Base-by-base conservation (phyloP, 306 rosid genomes). In the Vigna unguiculata region DNA sequence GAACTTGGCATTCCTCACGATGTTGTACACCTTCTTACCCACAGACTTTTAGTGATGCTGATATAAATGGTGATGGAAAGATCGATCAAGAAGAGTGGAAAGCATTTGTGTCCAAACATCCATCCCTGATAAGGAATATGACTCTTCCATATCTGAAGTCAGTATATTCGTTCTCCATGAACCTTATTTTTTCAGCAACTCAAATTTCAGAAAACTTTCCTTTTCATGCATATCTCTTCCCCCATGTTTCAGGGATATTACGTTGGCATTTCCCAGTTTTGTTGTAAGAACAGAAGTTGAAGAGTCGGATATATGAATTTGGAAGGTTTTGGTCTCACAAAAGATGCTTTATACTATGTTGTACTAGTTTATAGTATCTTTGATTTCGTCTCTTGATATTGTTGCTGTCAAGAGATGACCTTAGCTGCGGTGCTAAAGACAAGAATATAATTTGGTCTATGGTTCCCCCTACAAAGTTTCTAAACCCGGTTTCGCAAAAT, bases 71-170 rank as follows among this genome's bases (percentile, higher is more conserved):
- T 3, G 98, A 95, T 81, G 97, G 97, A 71, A 92, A 60, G 69
- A 95, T 95, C 7, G 97, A 95, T 85, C 87, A 71, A 86, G 97
- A 95, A 19, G 98, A 95, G 79, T 95, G 98, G 98, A 95, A 85
- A 83, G 92, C 79, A 24, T 92, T 84, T 87, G 98, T 92, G 16
- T 81, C 61, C 54, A 86, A 88, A 49, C 84, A 92, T 82, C 98
- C 97, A 17, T 86, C 97, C 72, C 60, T 92, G 72, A 76, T 94
- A 17, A 95, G 89, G 86, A 95, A 95, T 71, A 90, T 95, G 97
- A 95, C 98, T 21, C 84, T 92, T 9, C 97, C 97, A 30, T 92
- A 92, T 81, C 72, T 92, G 67, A 85, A 87, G 97, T 92, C 75
- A 77, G 97, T 81, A 70, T 68, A 71, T 55, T 19, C 41, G 30